These are phyloP conservation scores for Sporobolomyces phaffii DNA, from an alignment of 768 basidiomycete genomes.

Conservation along the genomic window DNA sequence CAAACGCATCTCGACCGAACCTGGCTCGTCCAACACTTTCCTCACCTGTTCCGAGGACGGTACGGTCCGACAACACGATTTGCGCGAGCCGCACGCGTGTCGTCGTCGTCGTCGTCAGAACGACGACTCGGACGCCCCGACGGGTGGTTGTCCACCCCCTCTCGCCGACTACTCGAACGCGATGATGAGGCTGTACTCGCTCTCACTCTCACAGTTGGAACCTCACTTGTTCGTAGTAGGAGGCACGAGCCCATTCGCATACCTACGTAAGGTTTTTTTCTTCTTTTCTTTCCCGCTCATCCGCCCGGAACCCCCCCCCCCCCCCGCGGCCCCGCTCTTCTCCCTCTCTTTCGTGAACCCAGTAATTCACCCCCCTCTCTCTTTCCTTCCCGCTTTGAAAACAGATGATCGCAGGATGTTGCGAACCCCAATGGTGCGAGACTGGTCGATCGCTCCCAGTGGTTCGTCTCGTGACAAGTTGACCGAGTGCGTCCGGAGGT, in stretches of 20 bases:
- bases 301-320: too few species aligned
- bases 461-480: not conserved
- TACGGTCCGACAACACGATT: slow-evolving; percentile 27
- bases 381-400: too few species aligned
- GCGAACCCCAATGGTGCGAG: not conserved
- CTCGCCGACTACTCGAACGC: slow-evolving; percentile 24
- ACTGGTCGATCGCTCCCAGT: not conserved
- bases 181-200: slow-evolving; percentile 37
- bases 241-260: slow-evolving; percentile 37
- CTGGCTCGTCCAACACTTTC: slow-evolving; percentile 24
- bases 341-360: too few species aligned
- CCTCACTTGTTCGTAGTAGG: slow-evolving; percentile 42
- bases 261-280: slow-evolving; percentile 25
- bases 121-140: too few species aligned
- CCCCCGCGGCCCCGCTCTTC: too few species aligned
- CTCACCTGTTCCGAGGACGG: slow-evolving; percentile 43
- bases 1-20: slow-evolving; percentile 38
- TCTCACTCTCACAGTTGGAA: slow-evolving; percentile 30
- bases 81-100: not conserved
- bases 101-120: too few species aligned
- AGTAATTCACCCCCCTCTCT: too few species aligned
- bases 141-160: slow-evolving; percentile 20
- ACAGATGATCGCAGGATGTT: slow-evolving; percentile 42
- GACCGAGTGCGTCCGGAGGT: slow-evolving; percentile 42
- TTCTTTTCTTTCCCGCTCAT: not conserved